These are phyloP conservation scores for Candida cerambycidarum DNA, from an alignment of 805 yeast species.

Conservation along the genomic window DNA sequence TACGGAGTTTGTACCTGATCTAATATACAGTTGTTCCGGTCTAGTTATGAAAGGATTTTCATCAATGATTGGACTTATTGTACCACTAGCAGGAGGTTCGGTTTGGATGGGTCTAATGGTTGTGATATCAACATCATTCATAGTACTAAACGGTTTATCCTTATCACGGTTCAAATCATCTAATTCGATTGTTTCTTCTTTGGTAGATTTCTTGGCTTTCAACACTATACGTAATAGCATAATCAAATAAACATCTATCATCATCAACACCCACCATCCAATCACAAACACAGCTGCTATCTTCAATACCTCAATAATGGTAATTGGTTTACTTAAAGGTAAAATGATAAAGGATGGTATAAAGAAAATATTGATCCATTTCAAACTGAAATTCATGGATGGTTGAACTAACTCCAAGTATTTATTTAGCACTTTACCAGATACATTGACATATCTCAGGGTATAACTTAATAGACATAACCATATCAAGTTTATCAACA, in stretches of 20 bases:
- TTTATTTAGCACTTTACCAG: constrained; percentile 21
- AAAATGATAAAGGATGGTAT: constrained; percentile 74
- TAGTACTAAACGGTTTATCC: constrained; percentile 22
- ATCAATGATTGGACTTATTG: constrained; percentile 1
- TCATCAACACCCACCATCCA: constrained; percentile 55
- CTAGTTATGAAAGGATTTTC: constrained; percentile 13
- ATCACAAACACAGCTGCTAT: constrained; percentile 72
- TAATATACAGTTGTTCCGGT: constrained; percentile 19
- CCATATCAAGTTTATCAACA: constrained; percentile 56
- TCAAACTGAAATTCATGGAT: constrained; percentile 65
- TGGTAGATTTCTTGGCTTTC: constrained; percentile 1
- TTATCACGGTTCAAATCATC: constrained; percentile 12
- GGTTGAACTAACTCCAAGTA: constrained; percentile 48
- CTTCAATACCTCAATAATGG: constrained; percentile 66
- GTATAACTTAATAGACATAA: constrained; percentile 38
- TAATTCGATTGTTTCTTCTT: constrained; percentile 11
- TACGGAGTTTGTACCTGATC: constrained; percentile 12
- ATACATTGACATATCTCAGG: constrained; percentile 18
- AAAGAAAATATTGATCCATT: constrained; percentile 79
- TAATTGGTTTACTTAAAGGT: constrained; percentile 65
- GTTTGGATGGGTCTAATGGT: constrained; percentile 27
- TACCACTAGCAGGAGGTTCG: constrained; percentile 11
- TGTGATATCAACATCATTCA: constrained; percentile 37
- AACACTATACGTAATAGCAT: constrained; percentile 22
- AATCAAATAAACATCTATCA: constrained; percentile 45